Evolutionary conservation across 257 asterid genomes (phyloP).

Genomic region (Marsdenia floribunda): DNA sequence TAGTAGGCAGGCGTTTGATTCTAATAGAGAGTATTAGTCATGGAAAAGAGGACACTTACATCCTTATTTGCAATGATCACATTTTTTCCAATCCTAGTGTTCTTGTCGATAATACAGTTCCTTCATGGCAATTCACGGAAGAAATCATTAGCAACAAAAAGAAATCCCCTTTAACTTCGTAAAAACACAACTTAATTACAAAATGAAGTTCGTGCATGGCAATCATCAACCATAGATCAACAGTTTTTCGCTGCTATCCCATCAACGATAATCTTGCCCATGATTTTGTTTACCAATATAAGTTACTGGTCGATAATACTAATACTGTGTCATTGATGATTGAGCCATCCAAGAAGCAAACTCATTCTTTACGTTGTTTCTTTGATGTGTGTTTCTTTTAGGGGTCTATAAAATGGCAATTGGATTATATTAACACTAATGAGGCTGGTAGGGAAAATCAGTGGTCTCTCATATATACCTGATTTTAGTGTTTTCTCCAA

Average conservation of each 20-base stretch:
- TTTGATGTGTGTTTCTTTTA: not conserved
- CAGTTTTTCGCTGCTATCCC: not conserved
- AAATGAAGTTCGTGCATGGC: not conserved
- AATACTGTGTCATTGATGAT: not conserved
- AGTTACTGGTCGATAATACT: not conserved
- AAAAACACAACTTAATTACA: not conserved
- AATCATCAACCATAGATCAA: not conserved
- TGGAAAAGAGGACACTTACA: slow-evolving; percentile 36
- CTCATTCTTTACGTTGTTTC: not conserved
- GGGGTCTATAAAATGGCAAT: not conserved
- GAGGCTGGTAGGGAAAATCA: not conserved
- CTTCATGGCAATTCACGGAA: slow-evolving; percentile 34
- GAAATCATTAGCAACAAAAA: slow-evolving; percentile 9
- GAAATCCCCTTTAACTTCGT: not conserved
- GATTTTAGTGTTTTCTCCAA: slow-evolving; percentile 79
- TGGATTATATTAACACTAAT: no score
- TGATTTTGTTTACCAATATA: not conserved
- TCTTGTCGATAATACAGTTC: slow-evolving; percentile 93
- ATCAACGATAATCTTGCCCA: not conserved
- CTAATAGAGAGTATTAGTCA: not conserved
- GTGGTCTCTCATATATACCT: slow-evolving; percentile 25
- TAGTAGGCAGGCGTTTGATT: not conserved
- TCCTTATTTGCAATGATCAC: slow-evolving; percentile 80
- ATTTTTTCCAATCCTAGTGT: slow-evolving; percentile 82
- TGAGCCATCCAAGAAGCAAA: not conserved